These are phyloP conservation scores for Dothideomycetes sp. DNA, from an alignment of 2,329 filamentous ascomycete species.

Conservation along the genomic window DNA sequence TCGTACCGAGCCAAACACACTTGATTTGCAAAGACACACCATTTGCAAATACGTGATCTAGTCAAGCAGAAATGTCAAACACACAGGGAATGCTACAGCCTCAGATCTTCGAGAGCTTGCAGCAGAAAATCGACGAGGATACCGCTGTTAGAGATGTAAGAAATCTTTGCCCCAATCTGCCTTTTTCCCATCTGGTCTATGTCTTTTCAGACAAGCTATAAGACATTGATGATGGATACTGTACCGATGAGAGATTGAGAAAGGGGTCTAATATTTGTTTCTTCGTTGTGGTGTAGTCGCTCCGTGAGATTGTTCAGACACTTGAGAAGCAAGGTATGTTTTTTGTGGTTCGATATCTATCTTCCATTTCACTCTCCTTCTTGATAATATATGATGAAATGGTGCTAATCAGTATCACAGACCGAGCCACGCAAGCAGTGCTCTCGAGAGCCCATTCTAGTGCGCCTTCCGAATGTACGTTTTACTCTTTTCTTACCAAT, in stretches of 20 bases:
- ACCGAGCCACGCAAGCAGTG: constrained; percentile 68
- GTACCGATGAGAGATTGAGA: too few relatives aligned
- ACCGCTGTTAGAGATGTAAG: constrained; percentile 62
- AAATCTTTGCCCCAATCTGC: too few relatives aligned
- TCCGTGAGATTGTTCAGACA: constrained; percentile 68
- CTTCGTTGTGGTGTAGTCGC: constrained; percentile 43
- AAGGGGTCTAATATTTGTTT: too few relatives aligned
- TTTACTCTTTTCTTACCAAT: constrained; percentile 1
- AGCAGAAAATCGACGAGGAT: constrained; percentile 84
- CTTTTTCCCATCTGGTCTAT: too few relatives aligned
- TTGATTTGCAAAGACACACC: too few relatives aligned
- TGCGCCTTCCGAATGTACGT: neutral
- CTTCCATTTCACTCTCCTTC: too few relatives aligned
- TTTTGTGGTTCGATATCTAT: too few relatives aligned
- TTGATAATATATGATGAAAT: neutral
- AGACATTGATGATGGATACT: too few relatives aligned
- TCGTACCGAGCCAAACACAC: too few relatives aligned
- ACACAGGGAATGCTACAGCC: constrained; percentile 54
- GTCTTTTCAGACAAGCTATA: too few relatives aligned
- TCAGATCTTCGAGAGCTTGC: constrained; percentile 76
- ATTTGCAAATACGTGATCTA: too few relatives aligned
- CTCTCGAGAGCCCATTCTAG: constrained; percentile 76
- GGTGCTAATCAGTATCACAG: constrained; percentile 24
- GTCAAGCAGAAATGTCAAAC: constrained; percentile 3
- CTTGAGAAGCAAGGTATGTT: constrained; percentile 62